Base-by-base conservation (phyloP, 106 monocot species). In the Platanthera guangdongensis region DNA sequence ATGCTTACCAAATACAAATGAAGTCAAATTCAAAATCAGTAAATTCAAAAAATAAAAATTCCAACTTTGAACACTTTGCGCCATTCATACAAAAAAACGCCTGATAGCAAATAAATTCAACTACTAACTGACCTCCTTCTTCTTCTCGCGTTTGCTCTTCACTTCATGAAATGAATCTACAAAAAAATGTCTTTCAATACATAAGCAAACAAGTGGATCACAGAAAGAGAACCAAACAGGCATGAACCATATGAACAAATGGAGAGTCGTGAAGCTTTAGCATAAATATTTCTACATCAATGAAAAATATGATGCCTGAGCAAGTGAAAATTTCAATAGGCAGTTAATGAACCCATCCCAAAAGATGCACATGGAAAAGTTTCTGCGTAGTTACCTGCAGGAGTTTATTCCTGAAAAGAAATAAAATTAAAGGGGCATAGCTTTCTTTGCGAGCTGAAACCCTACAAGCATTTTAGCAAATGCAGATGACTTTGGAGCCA, bases 61-160 rank as follows among this genome's bases (percentile, higher is more conserved):
- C 16, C 12, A 65, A 7, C 28, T 65, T 32, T 65, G 28, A 30
- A 65, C 11, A 65, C 65, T 65, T 59, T 70, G 25, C 14, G 47
- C 46, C 47, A 46, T 9, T 47, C 47, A 15, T 47, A 47, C 46
- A 69, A 47, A 69, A 47, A 15, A n/a, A 46, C 39, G 0, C 25
- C 25, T 25, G 47, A 69, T 69, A 69, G 3, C 12, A 70, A 6
- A 47, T 45, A 70, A 70, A 65, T 70, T 72, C 8, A 32, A 50
- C 19, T 18, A 22, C 32, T 11, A 45, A 85, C 86, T 78, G 21
- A 96, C 96, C 88, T 96, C 96, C 73, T 93, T 96, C 87, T 96
- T 96, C 93, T 91, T 96, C 22, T 96, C 96, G 15, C 91, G 81
- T 83, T 96, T 96, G 84, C 93, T 96, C 87, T 86, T 96, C 73